Evolutionary conservation across 805 yeast genomes (phyloP), one percentile per base, ranked within the genome.

Genomic region (Candida ipomoeae): DNA sequence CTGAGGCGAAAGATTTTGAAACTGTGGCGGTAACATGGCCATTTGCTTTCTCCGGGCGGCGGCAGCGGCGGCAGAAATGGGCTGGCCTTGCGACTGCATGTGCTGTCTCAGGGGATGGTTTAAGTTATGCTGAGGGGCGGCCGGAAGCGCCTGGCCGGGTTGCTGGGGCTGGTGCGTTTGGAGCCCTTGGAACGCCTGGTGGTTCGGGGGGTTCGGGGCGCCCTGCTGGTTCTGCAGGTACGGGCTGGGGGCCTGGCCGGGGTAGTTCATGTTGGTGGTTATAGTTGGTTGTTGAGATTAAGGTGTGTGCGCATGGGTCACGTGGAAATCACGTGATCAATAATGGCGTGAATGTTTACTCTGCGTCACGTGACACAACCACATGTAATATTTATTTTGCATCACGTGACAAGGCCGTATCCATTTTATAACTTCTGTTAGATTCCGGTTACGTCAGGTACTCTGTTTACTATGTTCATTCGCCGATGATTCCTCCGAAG

Each of bases 1-100:
- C 56, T 72, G 75, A 20, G 77, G 74, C 20, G 72, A 61, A 37
- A 72, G 57, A 46, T 70, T 69, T 39, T 53, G 59, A 39, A 58
- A 49, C 46, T 64, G 63, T 2, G 63, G 63, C 23, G 68, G 61
- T 49, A 67, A 51, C 61, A 60, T 58, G 35, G 70, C 51, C 55
- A 56, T 58, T 8, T 55, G 62, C 60, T 49, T 63, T n/a, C 62
- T 61, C 43, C 56, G 66, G n/a, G 55, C 48, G 5, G 55, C 54
- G 6, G 50, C 51, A 13, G 50, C 55, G 11, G 50, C 50, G 31
- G 52, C 50, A 11, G 32, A 31, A 40, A 44, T 44, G 46, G 46
- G 40, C 14, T 44, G 46, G 33, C 32, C 37, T 13, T 33, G 45
- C 3, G 45, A 36, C 26, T 48, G 48, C 23, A 45, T 37, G 15